Base-by-base conservation (phyloP, 129 eudicot genomes). In the Pittosporum tobira region DNA sequence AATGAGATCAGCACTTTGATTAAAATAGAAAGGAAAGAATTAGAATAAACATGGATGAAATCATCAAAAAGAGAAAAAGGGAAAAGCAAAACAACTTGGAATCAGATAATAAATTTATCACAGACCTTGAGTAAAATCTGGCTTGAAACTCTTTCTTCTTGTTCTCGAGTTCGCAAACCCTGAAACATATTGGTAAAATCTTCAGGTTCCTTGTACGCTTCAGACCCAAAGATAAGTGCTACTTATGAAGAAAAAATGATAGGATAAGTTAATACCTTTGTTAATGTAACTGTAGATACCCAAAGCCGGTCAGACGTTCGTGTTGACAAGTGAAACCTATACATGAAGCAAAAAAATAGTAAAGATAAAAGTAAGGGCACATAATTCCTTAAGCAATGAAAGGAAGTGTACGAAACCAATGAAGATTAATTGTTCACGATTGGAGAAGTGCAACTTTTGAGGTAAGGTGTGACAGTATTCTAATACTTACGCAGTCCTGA, bases 121-220 rank as follows among this genome's bases (percentile, higher is more conserved):
- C 72, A 26, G 62, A 93, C 99, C 94, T 83, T 81, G 69, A 87
- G 70, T 60, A 93, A 71, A 73, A 57, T 65, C 73, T 78, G 88
- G 78, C 99, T 93, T 64, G 99, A 87, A 71, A 87, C 85, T 47
- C 66, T 74, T 55, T 93, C 99, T 73, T 93, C 99, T 79, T 87
- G 78, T 64, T 93, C 96, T 69, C 99, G 96, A 60, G 75, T 83
- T 56, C 99, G 79, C 73, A 87, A 27, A 51, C 94, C 96, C 99
- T 93, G 60, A 57, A 60, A 45, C 47, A 51, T 57, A 63, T 16
- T n/a, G 61, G 40, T 44, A 24, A 13, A n/a, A 44, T 40, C 23
- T 47, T 34, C 51, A 48, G 50, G 44, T 45, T 13, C 30, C 44
- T 37, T 49, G 59, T 21, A 20, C 24, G 37, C 20, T 30, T 30